phyloP scores from a whole-genome alignment of 192 early-diverging fungal species.

The Neocallimastix lanati region DNA sequence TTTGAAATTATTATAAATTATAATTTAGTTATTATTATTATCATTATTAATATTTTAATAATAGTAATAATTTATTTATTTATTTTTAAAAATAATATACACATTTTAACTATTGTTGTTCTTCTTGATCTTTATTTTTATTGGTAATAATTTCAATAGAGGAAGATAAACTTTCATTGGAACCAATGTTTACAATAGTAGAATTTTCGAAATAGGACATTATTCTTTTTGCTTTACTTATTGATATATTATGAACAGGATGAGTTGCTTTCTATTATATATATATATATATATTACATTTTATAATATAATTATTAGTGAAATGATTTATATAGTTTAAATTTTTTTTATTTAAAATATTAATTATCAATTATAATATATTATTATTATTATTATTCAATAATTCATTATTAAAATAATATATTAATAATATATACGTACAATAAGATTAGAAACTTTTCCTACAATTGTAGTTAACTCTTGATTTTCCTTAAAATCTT shows the following conservation, averaged over 20 bases:
- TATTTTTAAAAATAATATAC: no score
- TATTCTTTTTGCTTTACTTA: conserved; percentile 12
- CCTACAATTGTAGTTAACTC: conserved; percentile 17
- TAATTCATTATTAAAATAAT: not conserved
- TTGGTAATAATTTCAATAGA: not conserved
- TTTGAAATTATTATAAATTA: no score
- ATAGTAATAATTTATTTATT: no score
- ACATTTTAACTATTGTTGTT: no score
- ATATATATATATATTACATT: not conserved
- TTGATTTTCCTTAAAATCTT: not conserved
- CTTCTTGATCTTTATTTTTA: not conserved
- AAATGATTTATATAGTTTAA: no score
- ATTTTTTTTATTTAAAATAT: not conserved
- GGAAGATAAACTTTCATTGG: not conserved
- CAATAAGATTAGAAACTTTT: conserved; percentile 25
- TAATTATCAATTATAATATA: not conserved
- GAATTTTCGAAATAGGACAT: not conserved
- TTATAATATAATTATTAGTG: not conserved
- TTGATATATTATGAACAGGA: conserved; percentile 49
- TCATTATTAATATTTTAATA: no score
- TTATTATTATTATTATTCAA: not conserved
- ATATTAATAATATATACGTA: not conserved
- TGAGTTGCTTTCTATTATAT: conserved; percentile 33
- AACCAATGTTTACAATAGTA: not conserved
- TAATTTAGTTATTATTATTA: no score